Percentiles rank a stretch among this genome's conserved stretches.
Conservation (phyloP, 192 early-diverging fungal genomes). For the Oehlia diaphana region DNA sequence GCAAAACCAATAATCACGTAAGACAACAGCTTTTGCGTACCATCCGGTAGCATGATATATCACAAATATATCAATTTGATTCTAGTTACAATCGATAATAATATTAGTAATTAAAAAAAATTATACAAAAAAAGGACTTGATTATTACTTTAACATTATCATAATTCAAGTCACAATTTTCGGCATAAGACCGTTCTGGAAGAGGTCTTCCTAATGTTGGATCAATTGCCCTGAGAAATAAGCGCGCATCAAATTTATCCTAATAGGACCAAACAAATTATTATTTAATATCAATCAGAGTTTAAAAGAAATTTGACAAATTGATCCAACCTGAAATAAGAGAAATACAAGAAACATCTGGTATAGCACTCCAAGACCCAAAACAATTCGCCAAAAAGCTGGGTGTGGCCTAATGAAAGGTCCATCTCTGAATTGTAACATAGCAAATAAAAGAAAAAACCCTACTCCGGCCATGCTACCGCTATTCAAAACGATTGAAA, state of each 20-base stretch:
- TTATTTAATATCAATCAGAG: background rate
- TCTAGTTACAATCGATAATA: conserved; percentile 36
- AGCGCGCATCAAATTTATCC: conserved; percentile 84
- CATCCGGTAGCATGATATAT: conserved; percentile 91
- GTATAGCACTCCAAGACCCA: conserved; percentile 84
- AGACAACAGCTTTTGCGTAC: conserved; percentile 90
- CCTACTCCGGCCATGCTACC: conserved; percentile 50
- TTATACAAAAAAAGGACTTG: too few relatives aligned
- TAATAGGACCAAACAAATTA: conserved; percentile 35
- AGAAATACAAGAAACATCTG: conserved; percentile 88
- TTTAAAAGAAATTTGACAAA: background rate
- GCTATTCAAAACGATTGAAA: conserved; percentile 27
- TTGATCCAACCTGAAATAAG: conserved; percentile 75
- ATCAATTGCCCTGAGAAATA: conserved; percentile 79
- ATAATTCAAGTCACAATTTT: conserved; percentile 78
- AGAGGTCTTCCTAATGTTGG: conserved; percentile 74
- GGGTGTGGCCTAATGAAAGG: conserved; percentile 93
- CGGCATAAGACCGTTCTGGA: conserved; percentile 93
- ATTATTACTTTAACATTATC: conserved; percentile 67
- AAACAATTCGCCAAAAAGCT: conserved; percentile 87
- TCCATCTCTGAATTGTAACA: conserved; percentile 91
- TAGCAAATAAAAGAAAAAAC: conserved; percentile 77
- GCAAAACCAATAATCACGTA: conserved; percentile 93
- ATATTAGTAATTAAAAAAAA: too few relatives aligned
- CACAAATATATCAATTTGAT: conserved; percentile 92